These are phyloP conservation scores for Pythium apleroticum DNA, from an alignment of 352 stramenopile genomes.

Conservation along the genomic window DNA sequence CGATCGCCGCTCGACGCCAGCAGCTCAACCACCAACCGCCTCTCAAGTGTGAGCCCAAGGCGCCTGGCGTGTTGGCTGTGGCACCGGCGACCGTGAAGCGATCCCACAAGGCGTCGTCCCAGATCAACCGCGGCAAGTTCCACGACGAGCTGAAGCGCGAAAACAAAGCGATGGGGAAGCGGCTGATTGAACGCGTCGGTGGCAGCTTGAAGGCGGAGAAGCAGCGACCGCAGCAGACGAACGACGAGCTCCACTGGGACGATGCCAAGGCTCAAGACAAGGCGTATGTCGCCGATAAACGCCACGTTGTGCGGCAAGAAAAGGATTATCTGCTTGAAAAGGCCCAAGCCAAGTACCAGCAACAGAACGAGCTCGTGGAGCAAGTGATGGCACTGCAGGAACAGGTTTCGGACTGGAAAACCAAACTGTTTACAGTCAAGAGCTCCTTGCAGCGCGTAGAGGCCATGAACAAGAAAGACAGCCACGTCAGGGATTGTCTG, in stretches of 20 bases:
- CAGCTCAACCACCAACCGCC: constrained; percentile 17
- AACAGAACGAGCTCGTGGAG: constrained; percentile 51
- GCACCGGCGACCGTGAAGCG: constrained; percentile 14
- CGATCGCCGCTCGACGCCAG: constrained; percentile 11
- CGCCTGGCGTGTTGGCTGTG: constrained; percentile 3
- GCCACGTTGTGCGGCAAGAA: constrained; percentile 40
- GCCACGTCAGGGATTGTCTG: constrained; percentile 52
- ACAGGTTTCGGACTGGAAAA: constrained; percentile 37
- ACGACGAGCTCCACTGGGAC: constrained; percentile 35
- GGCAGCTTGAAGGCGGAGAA: constrained; percentile 1
- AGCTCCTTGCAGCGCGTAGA: constrained; percentile 41
- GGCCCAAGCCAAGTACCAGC: constrained; percentile 58
- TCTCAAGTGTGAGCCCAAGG: constrained; percentile 24
- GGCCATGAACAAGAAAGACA: constrained; percentile 58
- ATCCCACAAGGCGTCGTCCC: constrained; percentile 56
- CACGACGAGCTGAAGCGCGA: constrained; percentile 45
- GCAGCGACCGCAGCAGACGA: constrained; percentile 21
- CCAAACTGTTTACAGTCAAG: constrained; percentile 39
- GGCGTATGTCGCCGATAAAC: constrained; percentile 40
- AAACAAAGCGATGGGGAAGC: constrained; percentile 57
- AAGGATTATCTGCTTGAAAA: constrained; percentile 62
- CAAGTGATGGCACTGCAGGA: constrained; percentile 56
- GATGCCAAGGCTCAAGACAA: constrained; percentile 38
- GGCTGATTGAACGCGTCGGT: constrained; percentile 41
- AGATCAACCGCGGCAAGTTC: constrained; percentile 64